phyloP scores from a whole-genome alignment of 768 basidiomycete genomes.

The Phaeolepiota aurea region DNA sequence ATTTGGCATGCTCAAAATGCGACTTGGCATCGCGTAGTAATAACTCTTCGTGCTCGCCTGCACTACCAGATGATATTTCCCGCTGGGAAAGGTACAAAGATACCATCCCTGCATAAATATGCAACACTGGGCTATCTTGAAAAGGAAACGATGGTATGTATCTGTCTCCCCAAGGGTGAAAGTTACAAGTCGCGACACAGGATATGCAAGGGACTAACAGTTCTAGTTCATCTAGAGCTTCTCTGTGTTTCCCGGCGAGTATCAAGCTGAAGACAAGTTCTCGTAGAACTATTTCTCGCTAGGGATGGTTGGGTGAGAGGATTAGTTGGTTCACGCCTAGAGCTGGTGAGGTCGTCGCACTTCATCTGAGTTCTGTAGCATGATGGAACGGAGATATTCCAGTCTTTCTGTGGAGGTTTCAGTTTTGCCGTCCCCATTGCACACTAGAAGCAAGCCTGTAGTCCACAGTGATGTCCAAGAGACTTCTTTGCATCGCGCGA shows the following conservation, averaged over 20 bases:
- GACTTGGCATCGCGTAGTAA: conserved; percentile 48
- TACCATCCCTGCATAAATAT: conserved; percentile 77
- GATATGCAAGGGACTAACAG: conserved; percentile 53
- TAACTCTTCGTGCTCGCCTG: conserved; percentile 16
- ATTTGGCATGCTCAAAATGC: conserved; percentile 56
- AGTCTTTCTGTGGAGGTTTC: conserved; percentile 26
- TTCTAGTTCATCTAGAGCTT: conserved; percentile 81
- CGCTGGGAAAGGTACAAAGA: conserved; percentile 54
- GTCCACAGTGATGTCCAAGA: conserved; percentile 70
- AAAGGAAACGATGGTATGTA: conserved; percentile 86
- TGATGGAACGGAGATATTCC: conserved; percentile 61
- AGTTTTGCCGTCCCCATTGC: conserved; percentile 18
- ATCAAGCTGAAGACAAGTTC: conserved; percentile 70
- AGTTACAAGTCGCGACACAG: too few species aligned
- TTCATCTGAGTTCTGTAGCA: conserved; percentile 60
- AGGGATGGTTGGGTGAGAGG: conserved; percentile 1
- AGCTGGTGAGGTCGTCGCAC: conserved; percentile 29
- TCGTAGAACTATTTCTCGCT: conserved; percentile 71
- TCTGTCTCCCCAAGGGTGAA: too few species aligned
- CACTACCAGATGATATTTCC: conserved; percentile 7
- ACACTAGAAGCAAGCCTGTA: conserved; percentile 51
- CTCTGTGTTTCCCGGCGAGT: conserved; percentile 42
- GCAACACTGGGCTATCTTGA: conserved; percentile 71
- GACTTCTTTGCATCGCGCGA: conserved; percentile 71
- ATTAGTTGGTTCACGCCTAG: neutral